Conservation (phyloP, 805 yeast species). For the Hanseniaspora lindneri region DNA sequence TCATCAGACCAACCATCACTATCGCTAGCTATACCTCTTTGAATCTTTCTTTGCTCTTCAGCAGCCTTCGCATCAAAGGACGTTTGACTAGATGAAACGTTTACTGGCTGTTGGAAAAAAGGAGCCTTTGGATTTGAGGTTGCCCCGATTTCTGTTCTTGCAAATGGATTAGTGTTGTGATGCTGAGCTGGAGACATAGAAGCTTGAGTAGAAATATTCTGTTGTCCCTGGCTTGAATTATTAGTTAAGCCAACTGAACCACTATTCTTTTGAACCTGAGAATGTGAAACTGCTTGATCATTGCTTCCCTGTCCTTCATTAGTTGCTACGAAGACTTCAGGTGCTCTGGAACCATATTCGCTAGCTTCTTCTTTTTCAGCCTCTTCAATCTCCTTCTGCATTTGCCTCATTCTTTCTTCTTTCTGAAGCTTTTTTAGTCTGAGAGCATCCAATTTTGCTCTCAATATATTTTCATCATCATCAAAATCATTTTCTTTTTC, state of each 20-base stretch:
- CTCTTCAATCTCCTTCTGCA: constrained; percentile 49
- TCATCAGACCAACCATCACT: constrained; percentile 27
- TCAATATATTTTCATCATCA: constrained; percentile 37
- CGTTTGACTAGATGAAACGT: constrained; percentile 18
- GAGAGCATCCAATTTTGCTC: constrained; percentile 31
- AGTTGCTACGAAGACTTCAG: too few relatives aligned
- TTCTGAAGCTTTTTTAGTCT: constrained; percentile 43
- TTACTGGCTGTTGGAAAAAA: constrained; percentile 42
- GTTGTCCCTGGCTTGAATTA: too few relatives aligned
- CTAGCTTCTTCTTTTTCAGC: constrained; percentile 35
- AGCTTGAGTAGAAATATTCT: background rate
- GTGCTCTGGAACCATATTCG: too few relatives aligned
- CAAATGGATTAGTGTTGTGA: constrained; percentile 41
- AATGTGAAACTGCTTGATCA: too few relatives aligned
- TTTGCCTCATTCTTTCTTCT: constrained; percentile 46
- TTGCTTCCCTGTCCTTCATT: too few relatives aligned
- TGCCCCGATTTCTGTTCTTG: constrained; percentile 24
- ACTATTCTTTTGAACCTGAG: too few relatives aligned
- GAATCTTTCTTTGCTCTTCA: constrained; percentile 61
- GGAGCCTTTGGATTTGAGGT: constrained; percentile 28
- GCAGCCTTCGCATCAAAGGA: constrained; percentile 45
- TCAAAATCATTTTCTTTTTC: constrained; percentile 37
- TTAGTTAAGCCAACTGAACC: too few relatives aligned
- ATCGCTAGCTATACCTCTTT: constrained; percentile 37
- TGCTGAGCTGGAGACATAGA: constrained; percentile 18